A percentile compares a stretch with the other conserved stretches of the same genome.
Conservation (phyloP, 176 grass and related monocot genomes). For the Aegilops longissima region DNA sequence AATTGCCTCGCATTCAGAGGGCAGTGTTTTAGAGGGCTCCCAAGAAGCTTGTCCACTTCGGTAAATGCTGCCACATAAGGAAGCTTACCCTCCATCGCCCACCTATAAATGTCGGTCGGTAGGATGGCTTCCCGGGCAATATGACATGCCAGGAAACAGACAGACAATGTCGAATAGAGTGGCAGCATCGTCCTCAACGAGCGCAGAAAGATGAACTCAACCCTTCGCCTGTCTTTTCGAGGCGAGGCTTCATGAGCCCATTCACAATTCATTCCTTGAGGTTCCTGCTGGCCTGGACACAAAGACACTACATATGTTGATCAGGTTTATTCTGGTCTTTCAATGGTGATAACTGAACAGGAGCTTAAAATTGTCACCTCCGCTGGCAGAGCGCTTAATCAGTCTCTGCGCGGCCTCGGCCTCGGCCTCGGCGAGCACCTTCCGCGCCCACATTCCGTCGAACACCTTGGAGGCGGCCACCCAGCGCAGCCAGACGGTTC, state of each 20-base stretch:
- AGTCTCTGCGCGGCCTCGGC: rapidly evolving
- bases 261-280: neutral
- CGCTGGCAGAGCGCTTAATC: neutral
- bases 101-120: constrained; percentile 69
- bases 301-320: neutral
- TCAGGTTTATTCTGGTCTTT: neutral
- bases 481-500: constrained; percentile 54
- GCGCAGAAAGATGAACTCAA: constrained; percentile 44
- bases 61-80: constrained; percentile 61
- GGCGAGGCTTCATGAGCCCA: constrained; percentile 18
- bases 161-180: constrained; percentile 60
- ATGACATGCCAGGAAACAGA: constrained; percentile 70
- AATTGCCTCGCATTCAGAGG: constrained; percentile 58
- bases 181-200: constrained; percentile 62
- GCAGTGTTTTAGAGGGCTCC: constrained; percentile 30
- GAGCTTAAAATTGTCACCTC: neutral
- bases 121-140: constrained; percentile 60
- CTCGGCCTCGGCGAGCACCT: constrained; percentile 23
- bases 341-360: neutral
- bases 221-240: constrained; percentile 1
- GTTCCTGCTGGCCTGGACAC: neutral
- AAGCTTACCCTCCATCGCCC: constrained; percentile 63
- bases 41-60: constrained; percentile 49
- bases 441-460: constrained; percentile 41
- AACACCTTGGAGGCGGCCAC: constrained; percentile 47